phyloP scores from a whole-genome alignment of 2,329 filamentous ascomycete genomes.

The Claviceps digitariae region DNA sequence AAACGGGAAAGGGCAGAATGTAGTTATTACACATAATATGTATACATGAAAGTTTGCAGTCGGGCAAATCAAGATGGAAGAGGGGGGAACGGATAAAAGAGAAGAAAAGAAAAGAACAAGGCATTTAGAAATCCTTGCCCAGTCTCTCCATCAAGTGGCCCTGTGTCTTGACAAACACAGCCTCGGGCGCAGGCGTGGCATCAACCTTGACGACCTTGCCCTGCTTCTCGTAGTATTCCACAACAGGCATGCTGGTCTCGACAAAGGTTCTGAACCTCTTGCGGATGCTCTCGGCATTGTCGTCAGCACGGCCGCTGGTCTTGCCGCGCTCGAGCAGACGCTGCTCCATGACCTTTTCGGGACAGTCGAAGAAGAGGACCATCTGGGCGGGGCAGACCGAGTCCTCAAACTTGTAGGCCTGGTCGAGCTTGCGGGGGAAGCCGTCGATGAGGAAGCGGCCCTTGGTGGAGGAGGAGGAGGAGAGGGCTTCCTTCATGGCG shows the following conservation, averaged over 20 bases:
- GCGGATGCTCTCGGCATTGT: conserved; percentile 89
- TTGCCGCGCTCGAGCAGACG: conserved; percentile 79
- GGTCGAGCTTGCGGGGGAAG: conserved; percentile 95
- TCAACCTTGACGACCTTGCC: conserved; percentile 69
- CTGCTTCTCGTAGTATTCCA: conserved; percentile 67
- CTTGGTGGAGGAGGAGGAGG: conserved; percentile 23
- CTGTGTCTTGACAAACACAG: conserved; percentile 41
- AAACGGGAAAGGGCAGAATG: no score
- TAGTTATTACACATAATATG: neutral
- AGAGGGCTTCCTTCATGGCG: conserved; percentile 64
- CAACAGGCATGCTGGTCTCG: conserved; percentile 95
- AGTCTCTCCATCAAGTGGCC: conserved; percentile 35
- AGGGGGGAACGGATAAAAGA: neutral
- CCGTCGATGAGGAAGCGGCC: conserved; percentile 67
- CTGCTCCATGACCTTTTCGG: conserved; percentile 75
- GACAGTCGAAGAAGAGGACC: conserved; percentile 89
- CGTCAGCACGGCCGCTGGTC: conserved; percentile 82
- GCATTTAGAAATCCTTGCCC: conserved; percentile 21
- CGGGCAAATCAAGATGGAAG: neutral
- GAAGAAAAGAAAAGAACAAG: neutral
- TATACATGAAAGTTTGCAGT: neutral
- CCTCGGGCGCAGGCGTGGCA: conserved; percentile 54
- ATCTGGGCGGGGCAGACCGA: conserved; percentile 71
- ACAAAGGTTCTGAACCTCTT: conserved; percentile 93
- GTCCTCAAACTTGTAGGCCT: conserved; percentile 87